A percentile compares a stretch with the other conserved stretches of the same genome.
These are phyloP conservation scores for Sugiyamaella valdiviana DNA, from an alignment of 805 yeast genomes.

Conservation along the genomic window DNA sequence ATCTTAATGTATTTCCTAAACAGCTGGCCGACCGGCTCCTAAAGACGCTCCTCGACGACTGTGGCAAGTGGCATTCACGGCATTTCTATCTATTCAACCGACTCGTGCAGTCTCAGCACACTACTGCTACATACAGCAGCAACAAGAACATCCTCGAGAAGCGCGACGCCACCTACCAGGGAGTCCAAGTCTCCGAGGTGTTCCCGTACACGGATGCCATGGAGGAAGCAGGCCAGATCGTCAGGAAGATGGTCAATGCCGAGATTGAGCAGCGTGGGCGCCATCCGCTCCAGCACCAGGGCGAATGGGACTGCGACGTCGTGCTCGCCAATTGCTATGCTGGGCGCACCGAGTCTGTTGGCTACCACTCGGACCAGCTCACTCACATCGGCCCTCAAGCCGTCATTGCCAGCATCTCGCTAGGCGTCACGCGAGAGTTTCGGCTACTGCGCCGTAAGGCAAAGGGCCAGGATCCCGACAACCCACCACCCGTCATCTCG, in stretches of 20 bases:
- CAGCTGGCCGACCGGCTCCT: conserved; percentile 44
- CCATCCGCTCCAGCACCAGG: conserved; percentile 36
- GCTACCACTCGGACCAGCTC: conserved; percentile 72
- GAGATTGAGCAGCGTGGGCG: conserved; percentile 31
- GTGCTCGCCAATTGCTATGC: conserved; percentile 55
- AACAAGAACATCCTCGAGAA: conserved; percentile 19
- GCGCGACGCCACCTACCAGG: conserved; percentile 34
- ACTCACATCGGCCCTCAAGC: conserved; percentile 70
- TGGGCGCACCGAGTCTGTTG: conserved; percentile 46
- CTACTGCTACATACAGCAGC: conserved; percentile 36
- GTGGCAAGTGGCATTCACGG: conserved; percentile 36
- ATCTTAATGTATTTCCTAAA: conserved; percentile 47
- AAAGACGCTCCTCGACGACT: conserved; percentile 38
- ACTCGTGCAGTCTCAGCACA: conserved; percentile 53
- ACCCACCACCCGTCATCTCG: conserved; percentile 36
- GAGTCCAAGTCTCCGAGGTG: conserved; percentile 30
- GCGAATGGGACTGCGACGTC: conserved; percentile 47
- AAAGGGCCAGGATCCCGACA: conserved; percentile 20
- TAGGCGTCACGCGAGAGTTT: conserved; percentile 68
- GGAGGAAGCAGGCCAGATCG: conserved; percentile 35
- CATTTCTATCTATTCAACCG: conserved; percentile 61
- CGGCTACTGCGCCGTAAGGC: conserved; percentile 37
- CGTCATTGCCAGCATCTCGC: conserved; percentile 56
- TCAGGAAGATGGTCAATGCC: conserved; percentile 38
- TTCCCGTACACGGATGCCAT: conserved; percentile 38